A percentile compares a stretch with the other conserved stretches of the same genome.
Evolutionary conservation across 768 basidiomycete species (phyloP).

Genomic region (Boletus rubropictus): DNA sequence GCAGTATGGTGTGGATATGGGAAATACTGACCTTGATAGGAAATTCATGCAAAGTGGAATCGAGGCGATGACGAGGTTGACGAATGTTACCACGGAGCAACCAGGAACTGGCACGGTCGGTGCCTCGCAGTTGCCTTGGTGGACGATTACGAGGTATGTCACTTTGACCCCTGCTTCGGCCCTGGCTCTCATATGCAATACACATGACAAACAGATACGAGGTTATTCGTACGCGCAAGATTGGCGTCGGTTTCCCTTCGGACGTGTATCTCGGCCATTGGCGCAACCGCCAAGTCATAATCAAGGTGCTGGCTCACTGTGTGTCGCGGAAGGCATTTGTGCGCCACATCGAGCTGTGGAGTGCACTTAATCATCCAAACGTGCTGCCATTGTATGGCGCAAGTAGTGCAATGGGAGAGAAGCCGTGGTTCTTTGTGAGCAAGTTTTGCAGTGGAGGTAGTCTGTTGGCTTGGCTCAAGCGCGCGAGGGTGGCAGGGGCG

Average conservation of each 20-base stretch:
- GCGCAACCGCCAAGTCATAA: conserved; percentile 58
- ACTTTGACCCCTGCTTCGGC: not conserved
- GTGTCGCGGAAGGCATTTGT: conserved; percentile 62
- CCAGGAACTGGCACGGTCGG: not conserved
- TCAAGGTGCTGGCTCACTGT: conserved; percentile 64
- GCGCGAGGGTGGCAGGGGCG: conserved; percentile 6
- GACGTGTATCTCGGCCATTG: conserved; percentile 75
- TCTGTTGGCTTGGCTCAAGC: conserved; percentile 53
- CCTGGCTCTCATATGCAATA: not conserved
- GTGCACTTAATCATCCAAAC: conserved; percentile 57
- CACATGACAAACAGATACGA: conserved; percentile 47
- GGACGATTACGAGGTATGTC: conserved; percentile 66
- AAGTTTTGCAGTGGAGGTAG: conserved; percentile 65
- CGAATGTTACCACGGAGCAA: conserved; percentile 22
- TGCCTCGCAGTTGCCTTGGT: conserved; percentile 45
- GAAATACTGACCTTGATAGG: conserved; percentile 34
- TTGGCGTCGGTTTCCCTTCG: conserved; percentile 72
- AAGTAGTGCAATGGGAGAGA: conserved; percentile 60
- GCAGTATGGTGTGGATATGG: not conserved
- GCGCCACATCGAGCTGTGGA: conserved; percentile 70
- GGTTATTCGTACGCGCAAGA: conserved; percentile 60
- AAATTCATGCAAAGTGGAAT: conserved; percentile 71
- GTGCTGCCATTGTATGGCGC: conserved; percentile 75
- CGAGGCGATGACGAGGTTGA: conserved; percentile 63
- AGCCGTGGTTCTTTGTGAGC: conserved; percentile 77